A percentile compares a stretch with the other conserved stretches of the same genome.
phyloP scores from a whole-genome alignment of 306 rosid species.

The Cucurbita moschata region DNA sequence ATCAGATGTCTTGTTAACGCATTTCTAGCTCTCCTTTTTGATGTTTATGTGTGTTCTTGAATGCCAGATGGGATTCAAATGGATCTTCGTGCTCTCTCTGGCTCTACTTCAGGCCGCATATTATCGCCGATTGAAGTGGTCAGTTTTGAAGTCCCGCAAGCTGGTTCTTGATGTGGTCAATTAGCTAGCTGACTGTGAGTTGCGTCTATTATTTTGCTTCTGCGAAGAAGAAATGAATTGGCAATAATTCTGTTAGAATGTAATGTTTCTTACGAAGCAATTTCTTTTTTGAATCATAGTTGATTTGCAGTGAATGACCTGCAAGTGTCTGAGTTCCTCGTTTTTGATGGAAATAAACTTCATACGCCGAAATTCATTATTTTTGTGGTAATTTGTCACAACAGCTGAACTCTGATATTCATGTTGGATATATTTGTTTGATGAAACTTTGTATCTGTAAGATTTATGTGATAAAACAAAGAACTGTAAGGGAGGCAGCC shows the following conservation, averaged over 20 bases:
- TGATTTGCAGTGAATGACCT: slow-evolving; percentile 34
- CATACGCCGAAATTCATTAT: slow-evolving; percentile 1
- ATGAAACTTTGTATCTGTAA: background rate
- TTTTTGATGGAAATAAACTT: slow-evolving; percentile 8
- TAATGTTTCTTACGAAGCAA: slow-evolving; percentile 24
- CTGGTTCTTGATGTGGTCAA: slow-evolving; percentile 93
- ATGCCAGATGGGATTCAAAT: slow-evolving; percentile 95
- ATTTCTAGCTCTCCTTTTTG: background rate
- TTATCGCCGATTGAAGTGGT: slow-evolving; percentile 87
- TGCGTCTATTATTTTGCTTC: slow-evolving; percentile 20
- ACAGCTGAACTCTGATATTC: background rate
- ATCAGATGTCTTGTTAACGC: background rate
- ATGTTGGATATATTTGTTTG: background rate
- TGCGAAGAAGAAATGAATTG: slow-evolving; percentile 23
- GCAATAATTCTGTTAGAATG: slow-evolving; percentile 49
- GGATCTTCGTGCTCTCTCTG: slow-evolving; percentile 87
- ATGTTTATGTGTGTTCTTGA: background rate
- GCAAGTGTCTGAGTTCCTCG: slow-evolving; percentile 9
- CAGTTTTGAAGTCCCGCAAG: slow-evolving; percentile 89
- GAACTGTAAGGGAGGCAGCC: background rate
- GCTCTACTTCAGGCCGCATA: slow-evolving; percentile 93
- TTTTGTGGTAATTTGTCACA: slow-evolving; percentile 5
- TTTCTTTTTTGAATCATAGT: slow-evolving; percentile 19
- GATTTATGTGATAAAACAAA: background rate
- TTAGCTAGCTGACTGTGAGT: slow-evolving; percentile 24